Evolutionary conservation across 78 protist species (phyloP).

Genomic region (slime mould (Dictyostelium discoideum)): dicty_2.7 NC_007090.3:1514001-1514500

Average conservation of each 20-base stretch:
- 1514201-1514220: slow-evolving; percentile 46
- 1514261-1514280: slow-evolving; percentile 23
- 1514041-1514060: slow-evolving; percentile 70
- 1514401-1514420: not conserved
- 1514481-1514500: slow-evolving; percentile 18
- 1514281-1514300: not conserved
- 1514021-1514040: not conserved
- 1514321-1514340: not conserved
- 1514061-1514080: slow-evolving; percentile 24
- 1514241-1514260: slow-evolving; percentile 1
- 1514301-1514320: not conserved
- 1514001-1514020: slow-evolving; percentile 47
- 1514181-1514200: slow-evolving; percentile 13
- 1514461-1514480: not conserved
- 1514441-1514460: not conserved
- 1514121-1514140: slow-evolving; percentile 43
- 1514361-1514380: not conserved
- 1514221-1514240: not conserved
- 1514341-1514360: not conserved
- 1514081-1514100: slow-evolving; percentile 41
- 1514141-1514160: slow-evolving; percentile 35
- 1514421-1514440: too few species aligned
- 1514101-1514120: slow-evolving; percentile 31
- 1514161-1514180: slow-evolving; percentile 22
- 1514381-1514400: not conserved